These are phyloP conservation scores for Cicer pinnatifidum DNA, from an alignment of 306 rosid species.

Conservation along the genomic window DNA sequence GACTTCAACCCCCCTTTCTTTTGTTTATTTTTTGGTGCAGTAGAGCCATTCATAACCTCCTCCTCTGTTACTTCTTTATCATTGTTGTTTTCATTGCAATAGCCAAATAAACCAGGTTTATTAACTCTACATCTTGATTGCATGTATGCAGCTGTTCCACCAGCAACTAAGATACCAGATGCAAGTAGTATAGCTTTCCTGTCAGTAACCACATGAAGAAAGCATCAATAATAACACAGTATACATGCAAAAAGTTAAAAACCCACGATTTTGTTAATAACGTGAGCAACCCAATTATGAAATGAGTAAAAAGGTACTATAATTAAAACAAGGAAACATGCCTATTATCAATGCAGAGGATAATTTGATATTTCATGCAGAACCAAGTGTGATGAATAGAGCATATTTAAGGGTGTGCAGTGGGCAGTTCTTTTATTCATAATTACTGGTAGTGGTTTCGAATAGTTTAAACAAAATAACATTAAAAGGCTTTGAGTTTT, in stretches of 20 bases:
- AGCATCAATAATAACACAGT: slow-evolving; percentile 25
- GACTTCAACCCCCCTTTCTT: slow-evolving; percentile 83
- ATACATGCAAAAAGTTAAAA: slow-evolving; percentile 28
- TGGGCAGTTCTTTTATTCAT: background rate
- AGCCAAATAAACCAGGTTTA: slow-evolving; percentile 50
- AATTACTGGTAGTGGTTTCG: slow-evolving; percentile 29
- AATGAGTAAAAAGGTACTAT: slow-evolving; percentile 1
- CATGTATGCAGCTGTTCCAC: slow-evolving; percentile 85
- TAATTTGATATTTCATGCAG: slow-evolving; percentile 28
- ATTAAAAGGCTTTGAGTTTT: slow-evolving; percentile 3
- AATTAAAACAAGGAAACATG: slow-evolving; percentile 20
- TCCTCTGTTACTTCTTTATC: slow-evolving; percentile 48
- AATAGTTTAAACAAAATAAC: slow-evolving; percentile 30
- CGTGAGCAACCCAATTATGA: slow-evolving; percentile 33
- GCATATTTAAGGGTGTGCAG: background rate
- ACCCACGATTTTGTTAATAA: slow-evolving; percentile 10
- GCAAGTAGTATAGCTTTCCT: slow-evolving; percentile 90
- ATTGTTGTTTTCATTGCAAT: slow-evolving; percentile 59
- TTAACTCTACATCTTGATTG: slow-evolving; percentile 65
- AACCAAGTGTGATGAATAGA: background rate
- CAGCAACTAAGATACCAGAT: slow-evolving; percentile 78
- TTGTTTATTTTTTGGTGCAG: slow-evolving; percentile 49
- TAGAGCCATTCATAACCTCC: slow-evolving; percentile 38
- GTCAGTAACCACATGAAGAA: slow-evolving; percentile 43
- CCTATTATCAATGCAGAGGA: slow-evolving; percentile 32